Conservation (phyloP, 75 land plant genomes). For the Picea sitchensis region DNA sequence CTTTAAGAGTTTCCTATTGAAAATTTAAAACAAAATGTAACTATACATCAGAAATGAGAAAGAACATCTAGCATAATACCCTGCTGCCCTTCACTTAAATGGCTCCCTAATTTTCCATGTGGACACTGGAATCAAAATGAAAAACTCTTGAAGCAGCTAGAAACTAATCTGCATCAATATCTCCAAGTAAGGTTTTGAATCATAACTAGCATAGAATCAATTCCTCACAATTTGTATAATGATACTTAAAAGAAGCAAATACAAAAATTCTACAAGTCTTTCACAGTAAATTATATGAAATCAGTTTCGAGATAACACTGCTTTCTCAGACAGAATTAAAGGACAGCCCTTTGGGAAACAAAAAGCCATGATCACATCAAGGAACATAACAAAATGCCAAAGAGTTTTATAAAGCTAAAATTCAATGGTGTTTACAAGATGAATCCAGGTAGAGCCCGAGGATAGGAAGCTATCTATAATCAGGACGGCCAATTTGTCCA, state of each 20-base stretch:
- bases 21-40: not conserved
- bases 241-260: not conserved
- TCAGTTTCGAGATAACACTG: not conserved
- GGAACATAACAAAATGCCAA: too few relatives aligned
- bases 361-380: too few relatives aligned
- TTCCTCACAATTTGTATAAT: not conserved
- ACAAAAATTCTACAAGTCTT: not conserved
- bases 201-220: not conserved
- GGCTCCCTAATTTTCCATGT: not conserved
- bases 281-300: not conserved
- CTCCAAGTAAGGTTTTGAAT: not conserved
- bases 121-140: not conserved
- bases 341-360: too few relatives aligned
- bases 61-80: not conserved
- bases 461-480: too few relatives aligned
- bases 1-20: conserved; percentile 81
- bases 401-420: too few relatives aligned
- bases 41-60: not conserved
- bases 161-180: not conserved
- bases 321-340: not conserved
- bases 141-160: not conserved
- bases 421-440: too few relatives aligned
- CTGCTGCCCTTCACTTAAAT: not conserved
- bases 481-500: too few relatives aligned
- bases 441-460: too few relatives aligned